Percentiles rank a stretch among this genome's conserved stretches.
Conservation (phyloP, 805 yeast species). For the Yarrowia keelungensis region DNA sequence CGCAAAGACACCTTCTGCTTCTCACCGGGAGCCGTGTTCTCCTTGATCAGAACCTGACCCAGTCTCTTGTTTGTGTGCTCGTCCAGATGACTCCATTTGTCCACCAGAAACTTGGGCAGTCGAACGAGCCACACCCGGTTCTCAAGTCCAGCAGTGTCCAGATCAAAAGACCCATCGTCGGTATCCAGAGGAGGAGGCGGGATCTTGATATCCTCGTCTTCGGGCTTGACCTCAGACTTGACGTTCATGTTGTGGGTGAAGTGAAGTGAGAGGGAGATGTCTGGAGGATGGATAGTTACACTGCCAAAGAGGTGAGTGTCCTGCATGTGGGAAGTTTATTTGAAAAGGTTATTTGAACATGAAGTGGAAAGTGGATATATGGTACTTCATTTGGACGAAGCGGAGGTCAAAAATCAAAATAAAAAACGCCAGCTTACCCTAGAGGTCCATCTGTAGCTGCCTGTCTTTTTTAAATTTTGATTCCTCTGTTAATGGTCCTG, state of each 20-base stretch:
- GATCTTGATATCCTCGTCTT: conserved; percentile 28
- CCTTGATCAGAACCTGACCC: conserved; percentile 75
- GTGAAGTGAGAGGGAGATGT: no score
- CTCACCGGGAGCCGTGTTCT: conserved; percentile 50
- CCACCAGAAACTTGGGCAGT: conserved; percentile 85
- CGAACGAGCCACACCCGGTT: conserved; percentile 92
- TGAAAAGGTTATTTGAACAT: no score
- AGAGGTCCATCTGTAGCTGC: no score
- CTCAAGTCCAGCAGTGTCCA: conserved; percentile 66
- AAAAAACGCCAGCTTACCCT: no score
- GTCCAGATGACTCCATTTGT: conserved; percentile 73
- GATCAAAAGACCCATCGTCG: conserved; percentile 53
- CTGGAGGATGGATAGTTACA: neutral
- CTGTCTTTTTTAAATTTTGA: no score
- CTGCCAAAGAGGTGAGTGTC: neutral
- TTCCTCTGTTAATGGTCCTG: no score
- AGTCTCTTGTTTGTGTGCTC: conserved; percentile 73
- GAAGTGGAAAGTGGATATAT: no score
- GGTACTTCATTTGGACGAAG: no score
- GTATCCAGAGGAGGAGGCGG: conserved; percentile 43
- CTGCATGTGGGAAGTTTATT: neutral
- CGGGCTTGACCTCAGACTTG: conserved; percentile 19
- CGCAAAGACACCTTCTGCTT: conserved; percentile 49
- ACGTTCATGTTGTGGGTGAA: conserved; percentile 8
- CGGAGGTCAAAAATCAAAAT: no score